A percentile compares a stretch with the other conserved stretches of the same genome.
phyloP scores from a whole-genome alignment of 2,329 filamentous ascomycete species.

The Curvularia spicifera region DNA sequence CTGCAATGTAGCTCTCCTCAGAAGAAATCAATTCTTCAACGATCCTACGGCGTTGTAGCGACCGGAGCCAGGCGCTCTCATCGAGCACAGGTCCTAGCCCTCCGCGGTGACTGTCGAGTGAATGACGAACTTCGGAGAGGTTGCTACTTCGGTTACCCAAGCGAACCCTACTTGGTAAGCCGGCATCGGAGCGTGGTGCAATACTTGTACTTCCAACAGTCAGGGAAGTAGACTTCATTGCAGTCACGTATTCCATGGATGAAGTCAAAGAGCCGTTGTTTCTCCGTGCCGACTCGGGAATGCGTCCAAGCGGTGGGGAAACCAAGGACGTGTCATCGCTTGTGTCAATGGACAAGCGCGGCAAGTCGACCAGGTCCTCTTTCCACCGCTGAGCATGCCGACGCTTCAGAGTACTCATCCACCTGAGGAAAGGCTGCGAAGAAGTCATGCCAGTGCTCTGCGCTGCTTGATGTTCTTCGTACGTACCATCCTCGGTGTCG shows the following conservation, averaged over 20 bases:
- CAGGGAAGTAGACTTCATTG: conserved; percentile 79
- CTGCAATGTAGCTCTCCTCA: conserved; percentile 86
- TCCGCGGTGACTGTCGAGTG: conserved; percentile 63
- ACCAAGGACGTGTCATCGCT: conserved; percentile 18
- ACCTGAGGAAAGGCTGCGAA: conserved; percentile 68
- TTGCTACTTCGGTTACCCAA: conserved; percentile 66
- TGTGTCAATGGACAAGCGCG: conserved; percentile 47
- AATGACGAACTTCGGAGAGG: conserved; percentile 66
- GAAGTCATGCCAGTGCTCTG: conserved; percentile 4
- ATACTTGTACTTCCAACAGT: conserved; percentile 77
- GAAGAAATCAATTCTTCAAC: conserved; percentile 85
- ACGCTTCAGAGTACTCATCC: conserved; percentile 73
- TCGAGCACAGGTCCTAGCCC: conserved; percentile 62
- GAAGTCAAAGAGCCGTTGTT: conserved; percentile 68
- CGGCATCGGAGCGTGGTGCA: conserved; percentile 64
- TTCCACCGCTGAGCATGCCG: conserved; percentile 54
- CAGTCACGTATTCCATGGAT: conserved; percentile 80
- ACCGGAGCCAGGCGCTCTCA: conserved; percentile 71
- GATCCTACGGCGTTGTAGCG: conserved; percentile 76
- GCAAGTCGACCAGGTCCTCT: conserved; percentile 43
- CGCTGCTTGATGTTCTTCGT: conserved; percentile 8
- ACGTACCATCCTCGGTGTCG: conserved; percentile 21
- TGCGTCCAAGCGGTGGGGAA: conserved; percentile 13
- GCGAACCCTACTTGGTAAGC: conserved; percentile 63
- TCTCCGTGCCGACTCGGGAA: conserved; percentile 41